These are phyloP conservation scores for Podaxis sp. DNA, from an alignment of 768 basidiomycete genomes.

Conservation along the genomic window DNA sequence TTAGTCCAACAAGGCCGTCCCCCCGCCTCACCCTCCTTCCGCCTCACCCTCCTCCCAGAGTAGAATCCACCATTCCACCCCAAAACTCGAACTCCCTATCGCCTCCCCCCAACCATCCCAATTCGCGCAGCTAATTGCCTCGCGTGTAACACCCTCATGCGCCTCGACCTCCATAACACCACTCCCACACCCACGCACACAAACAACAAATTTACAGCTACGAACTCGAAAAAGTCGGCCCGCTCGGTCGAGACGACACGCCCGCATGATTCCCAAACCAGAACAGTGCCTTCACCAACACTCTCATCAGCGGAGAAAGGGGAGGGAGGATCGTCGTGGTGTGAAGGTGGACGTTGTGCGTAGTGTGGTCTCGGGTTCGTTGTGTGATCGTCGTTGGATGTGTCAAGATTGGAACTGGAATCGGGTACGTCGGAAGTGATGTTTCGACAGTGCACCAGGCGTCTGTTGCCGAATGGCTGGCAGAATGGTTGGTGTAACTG, in stretches of 20 bases:
- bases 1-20: neutral
- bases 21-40: neutral
- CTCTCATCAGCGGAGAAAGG: conserved; percentile 23
- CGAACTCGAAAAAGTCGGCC: conserved; percentile 88
- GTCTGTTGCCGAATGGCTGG: conserved; percentile 93
- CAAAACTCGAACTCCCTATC: conserved; percentile 4
- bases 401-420: neutral
- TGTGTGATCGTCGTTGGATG: neutral
- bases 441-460: conserved; percentile 79
- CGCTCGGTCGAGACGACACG: conserved; percentile 79
- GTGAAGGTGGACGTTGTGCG: conserved; percentile 13
- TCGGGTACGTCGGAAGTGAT: conserved; percentile 24
- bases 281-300: conserved; percentile 49
- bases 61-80: neutral
- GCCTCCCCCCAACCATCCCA: conserved; percentile 46
- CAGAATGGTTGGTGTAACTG: conserved; percentile 89
- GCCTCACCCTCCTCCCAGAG: neutral
- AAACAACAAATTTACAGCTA: conserved; percentile 80
- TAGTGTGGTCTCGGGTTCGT: conserved; percentile 1
- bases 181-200: conserved; percentile 63
- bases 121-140: conserved; percentile 86
- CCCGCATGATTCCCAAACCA: conserved; percentile 93
- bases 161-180: conserved; percentile 59
- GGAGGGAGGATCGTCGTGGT: conserved; percentile 24
- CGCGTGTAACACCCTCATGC: conserved; percentile 55